phyloP scores from a whole-genome alignment of 2,329 filamentous ascomycete genomes.

The Colletotrichum sp. region DNA sequence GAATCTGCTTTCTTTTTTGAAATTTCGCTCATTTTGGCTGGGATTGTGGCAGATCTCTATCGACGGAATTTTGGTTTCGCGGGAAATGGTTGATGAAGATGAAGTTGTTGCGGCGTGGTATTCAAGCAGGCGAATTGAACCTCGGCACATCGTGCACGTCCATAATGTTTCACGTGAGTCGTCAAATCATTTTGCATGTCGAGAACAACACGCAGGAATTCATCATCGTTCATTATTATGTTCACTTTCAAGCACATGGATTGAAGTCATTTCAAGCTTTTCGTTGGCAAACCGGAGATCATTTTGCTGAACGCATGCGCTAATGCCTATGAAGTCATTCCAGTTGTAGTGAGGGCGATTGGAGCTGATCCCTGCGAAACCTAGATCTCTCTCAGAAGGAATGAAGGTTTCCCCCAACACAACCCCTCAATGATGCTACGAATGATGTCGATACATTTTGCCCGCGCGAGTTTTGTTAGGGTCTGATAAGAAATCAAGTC shows the following conservation, averaged over 20 bases:
- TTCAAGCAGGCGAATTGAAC: background rate
- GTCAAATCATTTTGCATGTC: background rate
- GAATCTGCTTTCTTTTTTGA: no score
- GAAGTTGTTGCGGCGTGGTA: background rate
- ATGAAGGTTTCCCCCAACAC: background rate
- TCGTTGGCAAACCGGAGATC: background rate
- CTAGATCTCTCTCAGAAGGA: background rate
- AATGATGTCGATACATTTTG: background rate
- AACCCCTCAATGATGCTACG: background rate
- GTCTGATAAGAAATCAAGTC: background rate
- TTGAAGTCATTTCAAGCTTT: background rate
- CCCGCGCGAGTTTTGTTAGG: background rate
- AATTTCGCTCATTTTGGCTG: background rate
- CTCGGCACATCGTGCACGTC: background rate
- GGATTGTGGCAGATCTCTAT: background rate
- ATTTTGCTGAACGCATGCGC: background rate
- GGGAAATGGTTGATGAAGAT: background rate
- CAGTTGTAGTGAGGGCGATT: background rate
- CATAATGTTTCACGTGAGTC: conserved; percentile 5
- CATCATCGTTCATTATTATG: background rate
- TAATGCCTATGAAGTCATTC: background rate
- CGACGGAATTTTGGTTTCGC: background rate
- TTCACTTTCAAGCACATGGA: background rate
- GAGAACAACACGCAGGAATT: background rate
- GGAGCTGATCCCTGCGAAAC: background rate